These are phyloP conservation scores for Pseudogymnoascus verrucosus DNA, from an alignment of 2,329 filamentous ascomycete species.

Conservation along the genomic window DNA sequence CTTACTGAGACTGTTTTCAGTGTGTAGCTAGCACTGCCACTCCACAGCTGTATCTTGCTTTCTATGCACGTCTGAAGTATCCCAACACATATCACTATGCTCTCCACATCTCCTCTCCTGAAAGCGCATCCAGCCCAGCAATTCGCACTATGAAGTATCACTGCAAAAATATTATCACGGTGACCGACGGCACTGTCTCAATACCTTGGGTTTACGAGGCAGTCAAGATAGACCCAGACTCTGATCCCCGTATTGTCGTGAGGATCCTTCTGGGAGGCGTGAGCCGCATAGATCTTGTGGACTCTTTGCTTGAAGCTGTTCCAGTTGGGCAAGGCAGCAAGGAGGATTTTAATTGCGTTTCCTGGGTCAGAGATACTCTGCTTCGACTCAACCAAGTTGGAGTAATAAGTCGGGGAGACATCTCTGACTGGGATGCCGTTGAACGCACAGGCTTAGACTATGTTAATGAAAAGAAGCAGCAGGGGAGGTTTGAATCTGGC, in stretches of 20 bases:
- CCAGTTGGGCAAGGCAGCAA: not conserved
- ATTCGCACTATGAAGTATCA: not conserved
- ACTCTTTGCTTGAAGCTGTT: not conserved
- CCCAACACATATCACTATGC: not conserved
- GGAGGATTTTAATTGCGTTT: not conserved
- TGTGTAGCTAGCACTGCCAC: not conserved
- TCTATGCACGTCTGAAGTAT: not conserved
- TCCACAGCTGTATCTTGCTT: not conserved
- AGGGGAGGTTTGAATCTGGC: not conserved
- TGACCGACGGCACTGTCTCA: not conserved
- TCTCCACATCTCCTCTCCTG: not conserved
- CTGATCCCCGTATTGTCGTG: not conserved
- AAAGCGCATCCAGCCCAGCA: not conserved
- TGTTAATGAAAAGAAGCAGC: not conserved
- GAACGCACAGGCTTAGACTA: not conserved
- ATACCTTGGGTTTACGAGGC: not conserved
- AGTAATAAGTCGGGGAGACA: not conserved
- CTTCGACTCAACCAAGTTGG: not conserved
- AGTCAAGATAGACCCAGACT: not conserved
- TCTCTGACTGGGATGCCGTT: not conserved
- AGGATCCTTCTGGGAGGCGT: not conserved
- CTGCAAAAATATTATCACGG: slow-evolving; percentile 29
- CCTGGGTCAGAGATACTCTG: not conserved
- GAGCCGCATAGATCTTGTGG: not conserved
- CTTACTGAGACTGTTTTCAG: not conserved